Evolutionary conservation across 1,284 basidiomycete species (phyloP).

Genomic region (Moesziomyces parantarcticus): DNA sequence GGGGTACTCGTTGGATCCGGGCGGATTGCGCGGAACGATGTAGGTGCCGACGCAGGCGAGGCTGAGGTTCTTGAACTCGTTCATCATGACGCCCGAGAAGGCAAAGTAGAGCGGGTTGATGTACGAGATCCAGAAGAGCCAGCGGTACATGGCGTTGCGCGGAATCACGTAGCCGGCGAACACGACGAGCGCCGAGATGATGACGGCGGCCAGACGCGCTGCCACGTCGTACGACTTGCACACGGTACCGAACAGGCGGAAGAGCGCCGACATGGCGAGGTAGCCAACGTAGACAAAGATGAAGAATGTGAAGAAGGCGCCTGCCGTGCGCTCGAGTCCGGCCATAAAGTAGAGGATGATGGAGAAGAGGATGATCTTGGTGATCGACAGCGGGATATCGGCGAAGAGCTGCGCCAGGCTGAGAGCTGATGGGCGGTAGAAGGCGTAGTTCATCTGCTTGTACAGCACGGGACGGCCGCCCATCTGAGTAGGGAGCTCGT

Average conservation of each 20-base stretch:
- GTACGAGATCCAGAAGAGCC: slow-evolving; percentile 68
- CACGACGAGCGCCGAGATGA: slow-evolving; percentile 74
- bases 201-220: slow-evolving; percentile 72
- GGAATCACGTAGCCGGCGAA: slow-evolving; percentile 80
- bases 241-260: slow-evolving; percentile 74
- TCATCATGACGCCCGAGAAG: slow-evolving; percentile 73
- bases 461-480: slow-evolving; percentile 79
- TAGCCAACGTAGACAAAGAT: slow-evolving; percentile 55
- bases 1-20: slow-evolving; percentile 30
- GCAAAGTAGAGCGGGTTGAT: slow-evolving; percentile 71
- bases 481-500: slow-evolving; percentile 77
- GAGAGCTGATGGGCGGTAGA: slow-evolving; percentile 69
- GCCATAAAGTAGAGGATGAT: slow-evolving; percentile 78
- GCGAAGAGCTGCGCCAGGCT: slow-evolving; percentile 78
- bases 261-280: slow-evolving; percentile 68
- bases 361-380: slow-evolving; percentile 72
- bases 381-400: slow-evolving; percentile 76
- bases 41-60: slow-evolving; percentile 48
- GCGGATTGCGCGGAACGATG: slow-evolving; percentile 49
- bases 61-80: slow-evolving; percentile 70
- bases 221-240: slow-evolving; percentile 47
- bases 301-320: slow-evolving; percentile 65
- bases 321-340: slow-evolving; percentile 71
- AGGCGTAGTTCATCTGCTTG: slow-evolving; percentile 71
- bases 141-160: slow-evolving; percentile 59